These are phyloP conservation scores for Glycyrrhiza uralensis DNA, from an alignment of 306 rosid genomes.

Conservation along the genomic window DNA sequence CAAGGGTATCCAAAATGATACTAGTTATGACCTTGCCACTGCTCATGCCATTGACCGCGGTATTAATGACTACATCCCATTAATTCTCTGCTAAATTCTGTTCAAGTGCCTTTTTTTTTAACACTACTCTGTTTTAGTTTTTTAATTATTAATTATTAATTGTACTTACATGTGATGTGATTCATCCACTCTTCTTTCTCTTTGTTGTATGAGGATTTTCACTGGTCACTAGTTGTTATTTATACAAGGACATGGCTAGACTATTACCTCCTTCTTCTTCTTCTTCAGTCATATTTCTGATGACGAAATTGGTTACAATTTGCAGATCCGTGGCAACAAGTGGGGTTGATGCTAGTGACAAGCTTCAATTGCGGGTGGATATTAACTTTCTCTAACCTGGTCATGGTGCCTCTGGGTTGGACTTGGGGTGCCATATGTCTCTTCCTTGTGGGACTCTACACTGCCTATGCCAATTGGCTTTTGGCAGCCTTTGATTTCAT, in stretches of 20 bases:
- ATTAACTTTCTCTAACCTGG: constrained; percentile 46
- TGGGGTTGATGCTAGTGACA: constrained; percentile 53
- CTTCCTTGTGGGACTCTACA: constrained; percentile 43
- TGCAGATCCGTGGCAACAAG: constrained; percentile 70
- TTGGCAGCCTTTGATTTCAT: constrained; percentile 60
- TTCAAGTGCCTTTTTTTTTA: neutral
- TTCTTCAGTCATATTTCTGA: too few relatives aligned
- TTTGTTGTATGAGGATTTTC: too few relatives aligned
- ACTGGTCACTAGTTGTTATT: too few relatives aligned
- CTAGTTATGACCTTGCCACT: constrained; percentile 22
- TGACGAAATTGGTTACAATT: neutral
- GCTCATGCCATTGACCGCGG: constrained; percentile 57
- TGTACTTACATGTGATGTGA: too few relatives aligned
- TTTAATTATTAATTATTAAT: too few relatives aligned
- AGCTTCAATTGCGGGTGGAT: constrained; percentile 57
- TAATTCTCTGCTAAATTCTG: neutral
- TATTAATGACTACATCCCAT: neutral
- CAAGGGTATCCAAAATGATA: constrained; percentile 6
- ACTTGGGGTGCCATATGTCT: constrained; percentile 55
- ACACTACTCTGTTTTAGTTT: neutral
- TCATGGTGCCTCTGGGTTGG: constrained; percentile 63
- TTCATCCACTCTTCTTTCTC: too few relatives aligned
- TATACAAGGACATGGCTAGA: too few relatives aligned
- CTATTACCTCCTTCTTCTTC: too few relatives aligned
- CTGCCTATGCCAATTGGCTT: constrained; percentile 62